Evolutionary conservation across 2,329 filamentous ascomycete genomes (phyloP).

Genomic region (Neopestalotiopsis sp.): DNA sequence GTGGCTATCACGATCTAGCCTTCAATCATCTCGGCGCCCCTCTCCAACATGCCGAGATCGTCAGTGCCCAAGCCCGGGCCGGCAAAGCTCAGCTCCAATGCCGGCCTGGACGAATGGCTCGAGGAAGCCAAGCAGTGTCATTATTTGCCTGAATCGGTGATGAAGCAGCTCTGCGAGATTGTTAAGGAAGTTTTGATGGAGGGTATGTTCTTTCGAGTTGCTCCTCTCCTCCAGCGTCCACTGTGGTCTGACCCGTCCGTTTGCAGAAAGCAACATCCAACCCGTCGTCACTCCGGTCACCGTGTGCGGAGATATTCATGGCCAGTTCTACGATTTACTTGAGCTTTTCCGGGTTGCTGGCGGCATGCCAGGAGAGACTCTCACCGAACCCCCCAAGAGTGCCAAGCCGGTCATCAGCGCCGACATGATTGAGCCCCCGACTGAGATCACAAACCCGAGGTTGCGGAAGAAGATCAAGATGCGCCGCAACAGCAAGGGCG

Average conservation of each 20-base stretch:
- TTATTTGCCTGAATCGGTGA: slow-evolving; percentile 92
- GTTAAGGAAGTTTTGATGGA: slow-evolving; percentile 99
- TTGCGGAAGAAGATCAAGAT: slow-evolving; percentile 82
- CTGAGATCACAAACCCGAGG: slow-evolving; percentile 86
- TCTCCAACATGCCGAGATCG: slow-evolving; percentile 16
- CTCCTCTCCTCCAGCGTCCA: neutral
- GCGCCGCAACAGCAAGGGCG: slow-evolving; percentile 53
- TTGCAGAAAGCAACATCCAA: slow-evolving; percentile 93
- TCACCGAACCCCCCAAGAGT: slow-evolving; percentile 71
- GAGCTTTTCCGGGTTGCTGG: slow-evolving; percentile 97
- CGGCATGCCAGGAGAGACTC: slow-evolving; percentile 88
- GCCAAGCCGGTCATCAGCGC: slow-evolving; percentile 79
- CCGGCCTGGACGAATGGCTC: slow-evolving; percentile 94
- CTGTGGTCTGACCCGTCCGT: neutral
- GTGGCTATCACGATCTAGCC: neutral
- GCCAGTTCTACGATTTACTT: slow-evolving; percentile 96
- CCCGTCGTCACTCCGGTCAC: slow-evolving; percentile 97
- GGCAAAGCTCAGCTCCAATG: slow-evolving; percentile 80
- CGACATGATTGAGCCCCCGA: slow-evolving; percentile 91
- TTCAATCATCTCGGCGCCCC: neutral
- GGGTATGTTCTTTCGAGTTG: slow-evolving; percentile 57
- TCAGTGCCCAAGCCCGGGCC: slow-evolving; percentile 85
- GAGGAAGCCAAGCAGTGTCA: slow-evolving; percentile 97
- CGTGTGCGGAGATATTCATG: slow-evolving; percentile 97
- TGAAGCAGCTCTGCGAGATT: slow-evolving; percentile 99